Conservation (phyloP, 2,329 filamentous ascomycete genomes). For the Verticillium dahliae region DNA sequence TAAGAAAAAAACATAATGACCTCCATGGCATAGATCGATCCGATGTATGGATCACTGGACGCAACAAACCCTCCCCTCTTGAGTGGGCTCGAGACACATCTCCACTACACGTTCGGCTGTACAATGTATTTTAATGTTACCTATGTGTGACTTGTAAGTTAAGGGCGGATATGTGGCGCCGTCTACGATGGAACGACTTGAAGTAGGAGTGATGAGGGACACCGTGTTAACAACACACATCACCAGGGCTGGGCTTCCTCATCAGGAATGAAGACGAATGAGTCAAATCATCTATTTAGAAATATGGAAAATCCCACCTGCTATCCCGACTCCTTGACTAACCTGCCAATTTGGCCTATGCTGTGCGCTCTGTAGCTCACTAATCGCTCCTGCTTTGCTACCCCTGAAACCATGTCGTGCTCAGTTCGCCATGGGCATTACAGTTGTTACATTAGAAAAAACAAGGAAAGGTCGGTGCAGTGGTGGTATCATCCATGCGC, state of each 20-base stretch:
- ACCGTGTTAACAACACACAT: neutral
- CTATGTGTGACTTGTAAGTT: neutral
- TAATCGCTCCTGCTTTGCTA: neutral
- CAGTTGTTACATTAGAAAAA: neutral
- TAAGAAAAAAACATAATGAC: neutral
- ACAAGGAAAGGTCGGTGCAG: constrained; percentile 26
- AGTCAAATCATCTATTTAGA: neutral
- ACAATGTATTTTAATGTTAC: neutral
- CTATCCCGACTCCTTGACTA: neutral
- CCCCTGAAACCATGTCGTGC: neutral
- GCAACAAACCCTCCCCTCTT: neutral
- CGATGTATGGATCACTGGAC: neutral
- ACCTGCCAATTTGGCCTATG: neutral
- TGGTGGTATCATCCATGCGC: constrained; percentile 36
- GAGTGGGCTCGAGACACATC: neutral
- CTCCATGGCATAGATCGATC: neutral
- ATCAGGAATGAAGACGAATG: neutral
- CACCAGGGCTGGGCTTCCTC: no score
- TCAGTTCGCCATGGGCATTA: neutral
- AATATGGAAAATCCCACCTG: neutral
- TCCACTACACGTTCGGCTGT: neutral
- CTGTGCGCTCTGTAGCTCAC: neutral
- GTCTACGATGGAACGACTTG: neutral
- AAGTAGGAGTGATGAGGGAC: neutral
- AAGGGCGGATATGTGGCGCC: neutral